phyloP scores from a whole-genome alignment of 371 early-diverging fungal species.

The Mortierella sp. region DNA sequence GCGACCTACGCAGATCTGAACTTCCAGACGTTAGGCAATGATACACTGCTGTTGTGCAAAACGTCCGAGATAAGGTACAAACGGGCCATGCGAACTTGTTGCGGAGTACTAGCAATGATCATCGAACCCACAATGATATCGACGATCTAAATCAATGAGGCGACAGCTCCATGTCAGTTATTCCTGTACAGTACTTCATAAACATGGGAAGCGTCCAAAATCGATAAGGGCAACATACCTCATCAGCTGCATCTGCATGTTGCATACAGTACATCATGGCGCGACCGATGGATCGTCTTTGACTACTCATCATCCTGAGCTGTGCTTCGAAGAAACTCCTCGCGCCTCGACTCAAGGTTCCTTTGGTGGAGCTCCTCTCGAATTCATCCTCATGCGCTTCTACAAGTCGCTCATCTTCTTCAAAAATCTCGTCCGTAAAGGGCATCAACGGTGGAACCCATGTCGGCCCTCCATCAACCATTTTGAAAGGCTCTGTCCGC shows the following conservation, averaged over 20 bases:
- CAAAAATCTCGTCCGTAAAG: conserved; percentile 72
- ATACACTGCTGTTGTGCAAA: conserved; percentile 83
- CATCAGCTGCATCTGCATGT: conserved; percentile 85
- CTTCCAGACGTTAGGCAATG: conserved; percentile 89
- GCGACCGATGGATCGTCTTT: conserved; percentile 77
- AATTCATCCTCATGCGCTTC: conserved; percentile 59
- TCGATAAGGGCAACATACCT: conserved; percentile 57
- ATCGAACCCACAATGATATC: conserved; percentile 74
- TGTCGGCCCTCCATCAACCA: conserved; percentile 86
- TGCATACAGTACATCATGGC: conserved; percentile 91
- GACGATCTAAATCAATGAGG: conserved; percentile 64
- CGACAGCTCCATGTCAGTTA: too few species aligned
- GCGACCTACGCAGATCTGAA: conserved; percentile 70
- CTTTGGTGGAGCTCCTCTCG: conserved; percentile 62
- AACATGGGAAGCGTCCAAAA: too few species aligned
- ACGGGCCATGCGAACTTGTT: conserved; percentile 77
- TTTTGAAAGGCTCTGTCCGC: conserved; percentile 85
- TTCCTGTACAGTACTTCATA: too few species aligned
- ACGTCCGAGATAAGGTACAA: conserved; percentile 89
- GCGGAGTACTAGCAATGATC: conserved; percentile 65
- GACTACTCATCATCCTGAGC: conserved; percentile 62
- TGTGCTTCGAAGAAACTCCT: conserved; percentile 67
- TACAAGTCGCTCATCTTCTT: conserved; percentile 39
- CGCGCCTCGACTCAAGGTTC: conserved; percentile 68
- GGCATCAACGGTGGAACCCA: conserved; percentile 90